phyloP scores from a whole-genome alignment of 1,284 basidiomycete species.

The Schizophyllum amplum region DNA sequence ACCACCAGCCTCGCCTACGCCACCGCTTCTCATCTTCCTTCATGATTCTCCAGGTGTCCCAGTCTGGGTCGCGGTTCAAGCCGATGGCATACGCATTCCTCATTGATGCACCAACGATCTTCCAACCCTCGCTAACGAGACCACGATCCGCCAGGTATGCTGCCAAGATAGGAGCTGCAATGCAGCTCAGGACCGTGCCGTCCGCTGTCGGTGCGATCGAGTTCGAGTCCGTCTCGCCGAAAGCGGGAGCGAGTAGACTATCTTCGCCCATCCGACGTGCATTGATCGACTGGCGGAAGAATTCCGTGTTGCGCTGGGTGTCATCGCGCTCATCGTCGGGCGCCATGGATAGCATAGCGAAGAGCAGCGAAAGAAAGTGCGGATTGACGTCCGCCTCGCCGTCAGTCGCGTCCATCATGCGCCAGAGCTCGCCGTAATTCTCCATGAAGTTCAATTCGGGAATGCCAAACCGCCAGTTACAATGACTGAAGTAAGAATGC shows the following conservation, averaged over 20 bases:
- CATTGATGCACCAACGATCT: conserved; percentile 36
- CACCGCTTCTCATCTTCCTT: conserved; percentile 31
- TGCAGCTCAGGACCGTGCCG: conserved; percentile 37
- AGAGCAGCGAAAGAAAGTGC: conserved; percentile 41
- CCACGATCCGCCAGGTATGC: conserved; percentile 40
- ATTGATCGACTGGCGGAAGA: conserved; percentile 35
- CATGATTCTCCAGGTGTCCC: conserved; percentile 32
- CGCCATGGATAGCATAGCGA: conserved; percentile 36
- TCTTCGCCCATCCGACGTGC: conserved; percentile 38
- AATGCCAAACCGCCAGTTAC: conserved; percentile 44
- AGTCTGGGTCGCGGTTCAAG: conserved; percentile 41
- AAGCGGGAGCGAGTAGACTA: conserved; percentile 25
- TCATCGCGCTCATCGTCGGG: conserved; percentile 13
- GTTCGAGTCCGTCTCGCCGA: conserved; percentile 22
- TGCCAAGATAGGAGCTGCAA: conserved; percentile 37
- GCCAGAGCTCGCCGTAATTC: conserved; percentile 38
- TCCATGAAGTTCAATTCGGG: conserved; percentile 38
- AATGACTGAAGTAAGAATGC: conserved; percentile 32
- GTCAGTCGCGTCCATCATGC: conserved; percentile 26
- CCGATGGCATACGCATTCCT: conserved; percentile 41
- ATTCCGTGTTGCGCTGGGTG: conserved; percentile 19
- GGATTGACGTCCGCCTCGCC: conserved; percentile 30
- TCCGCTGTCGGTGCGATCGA: conserved; percentile 28
- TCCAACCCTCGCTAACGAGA: conserved; percentile 45
- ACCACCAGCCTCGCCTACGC: conserved; percentile 41